Percentiles rank a stretch among this genome's conserved stretches.
Evolutionary conservation across 768 basidiomycete genomes (phyloP).

Genomic region (Grammothele lineata): DNA sequence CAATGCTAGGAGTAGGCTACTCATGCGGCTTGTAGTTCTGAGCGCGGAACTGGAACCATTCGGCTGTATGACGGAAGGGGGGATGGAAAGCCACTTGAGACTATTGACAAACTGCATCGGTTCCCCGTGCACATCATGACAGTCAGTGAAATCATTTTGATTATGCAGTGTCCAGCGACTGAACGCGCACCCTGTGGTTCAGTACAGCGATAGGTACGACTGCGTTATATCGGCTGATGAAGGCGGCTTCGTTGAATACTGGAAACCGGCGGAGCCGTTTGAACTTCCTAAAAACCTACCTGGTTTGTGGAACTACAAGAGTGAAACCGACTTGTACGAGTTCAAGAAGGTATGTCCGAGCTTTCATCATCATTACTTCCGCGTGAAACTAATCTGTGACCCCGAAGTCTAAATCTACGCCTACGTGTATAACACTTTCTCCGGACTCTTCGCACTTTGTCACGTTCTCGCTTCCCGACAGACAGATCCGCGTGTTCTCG

Average conservation of each 20-base stretch:
- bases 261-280: constrained; percentile 89
- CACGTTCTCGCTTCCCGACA: constrained; percentile 90
- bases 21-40: constrained; percentile 53
- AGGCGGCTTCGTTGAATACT: constrained; percentile 93
- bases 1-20: constrained; percentile 6
- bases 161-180: no score
- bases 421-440: constrained; percentile 88
- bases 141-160: constrained; percentile 31
- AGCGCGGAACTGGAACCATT: constrained; percentile 68
- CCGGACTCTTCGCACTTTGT: constrained; percentile 87
- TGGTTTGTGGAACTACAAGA: constrained; percentile 88
- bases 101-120: constrained; percentile 73
- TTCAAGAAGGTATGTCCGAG: constrained; percentile 81
- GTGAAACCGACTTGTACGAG: constrained; percentile 90
- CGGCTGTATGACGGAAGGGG: constrained; percentile 93
- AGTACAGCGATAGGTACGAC: constrained; percentile 92
- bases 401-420: constrained; percentile 79
- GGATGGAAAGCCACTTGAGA: constrained; percentile 70
- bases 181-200: not conserved
- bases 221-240: constrained; percentile 94
- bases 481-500: constrained; percentile 90
- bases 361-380: not conserved
- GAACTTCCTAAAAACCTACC: constrained; percentile 72
- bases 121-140: constrained; percentile 90
- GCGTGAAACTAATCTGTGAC: not conserved